These are phyloP conservation scores for Zygoascus flipseniorum DNA, from an alignment of 805 yeast genomes.

Conservation along the genomic window DNA sequence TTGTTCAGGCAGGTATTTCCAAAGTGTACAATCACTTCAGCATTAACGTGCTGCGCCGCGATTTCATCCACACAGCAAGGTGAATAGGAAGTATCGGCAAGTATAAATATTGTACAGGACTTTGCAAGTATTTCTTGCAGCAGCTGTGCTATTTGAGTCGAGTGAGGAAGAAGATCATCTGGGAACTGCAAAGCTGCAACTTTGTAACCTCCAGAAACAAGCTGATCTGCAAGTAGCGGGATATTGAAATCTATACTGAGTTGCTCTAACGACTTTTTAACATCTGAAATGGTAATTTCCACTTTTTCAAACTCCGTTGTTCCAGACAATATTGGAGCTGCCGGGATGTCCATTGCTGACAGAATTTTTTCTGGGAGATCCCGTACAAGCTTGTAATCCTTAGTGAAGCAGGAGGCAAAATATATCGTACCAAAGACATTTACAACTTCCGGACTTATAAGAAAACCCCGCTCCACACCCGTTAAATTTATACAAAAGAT, in stretches of 20 bases:
- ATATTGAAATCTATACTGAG: conserved; percentile 50
- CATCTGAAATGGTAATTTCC: conserved; percentile 21
- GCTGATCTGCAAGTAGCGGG: conserved; percentile 35
- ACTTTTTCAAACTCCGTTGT: conserved; percentile 56
- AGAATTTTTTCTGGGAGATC: not conserved
- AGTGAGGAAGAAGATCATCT: conserved; percentile 67
- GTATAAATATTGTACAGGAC: conserved; percentile 48
- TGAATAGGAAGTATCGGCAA: conserved; percentile 94
- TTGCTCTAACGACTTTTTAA: conserved; percentile 16
- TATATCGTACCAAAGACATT: too few species aligned
- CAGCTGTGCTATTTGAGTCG: conserved; percentile 46
- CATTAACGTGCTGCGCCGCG: conserved; percentile 86
- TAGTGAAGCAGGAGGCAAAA: too few species aligned
- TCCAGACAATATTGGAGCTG: conserved; percentile 69
- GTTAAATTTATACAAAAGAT: too few species aligned
- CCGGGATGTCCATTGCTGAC: conserved; percentile 18
- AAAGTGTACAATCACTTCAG: conserved; percentile 82
- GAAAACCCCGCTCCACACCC: too few species aligned
- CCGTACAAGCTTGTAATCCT: too few species aligned
- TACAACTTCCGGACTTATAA: too few species aligned
- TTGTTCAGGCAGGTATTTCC: conserved; percentile 92
- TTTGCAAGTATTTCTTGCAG: not conserved
- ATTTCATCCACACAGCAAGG: conserved; percentile 95
- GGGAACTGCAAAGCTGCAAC: conserved; percentile 86
- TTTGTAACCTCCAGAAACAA: conserved; percentile 34